A percentile compares a stretch with the other conserved stretches of the same genome.
These are phyloP conservation scores for Dictyostelium discoideum DNA, from an alignment of 78 protist genomes.

Conservation along the genomic window DNA sequence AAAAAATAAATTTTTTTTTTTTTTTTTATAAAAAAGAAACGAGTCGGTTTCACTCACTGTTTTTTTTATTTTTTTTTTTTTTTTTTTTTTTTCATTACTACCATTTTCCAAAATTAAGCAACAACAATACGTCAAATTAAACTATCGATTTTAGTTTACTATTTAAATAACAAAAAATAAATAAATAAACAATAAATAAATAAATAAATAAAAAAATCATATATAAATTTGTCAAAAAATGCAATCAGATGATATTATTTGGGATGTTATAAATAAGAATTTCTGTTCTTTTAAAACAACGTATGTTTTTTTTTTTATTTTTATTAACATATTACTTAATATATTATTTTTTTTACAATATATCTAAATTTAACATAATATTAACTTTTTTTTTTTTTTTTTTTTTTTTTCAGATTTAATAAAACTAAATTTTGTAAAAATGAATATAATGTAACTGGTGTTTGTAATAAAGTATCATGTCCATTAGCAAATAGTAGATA, in stretches of 20 bases:
- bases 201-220: no score
- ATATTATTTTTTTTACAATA: no score
- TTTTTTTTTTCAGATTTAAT: conserved; percentile 12
- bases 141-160: background rate
- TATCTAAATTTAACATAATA: no score
- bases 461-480: conserved; percentile 95
- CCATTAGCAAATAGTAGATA: conserved; percentile 98
- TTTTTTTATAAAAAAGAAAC: background rate
- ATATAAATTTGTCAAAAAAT: background rate
- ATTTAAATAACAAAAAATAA: no score
- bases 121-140: background rate
- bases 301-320: conserved; percentile 15
- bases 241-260: conserved; percentile 94
- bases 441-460: conserved; percentile 96
- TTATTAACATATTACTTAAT: no score
- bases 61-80: no score
- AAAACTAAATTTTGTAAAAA: conserved; percentile 95
- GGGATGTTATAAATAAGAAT: conserved; percentile 90
- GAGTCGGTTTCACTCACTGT: background rate
- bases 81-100: background rate
- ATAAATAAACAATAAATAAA: no score
- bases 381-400: no score
- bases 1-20: background rate
- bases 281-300: conserved; percentile 91
- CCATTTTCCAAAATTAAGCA: background rate